A percentile compares a stretch with the other conserved stretches of the same genome.
Evolutionary conservation across 164 flowering plant species (phyloP).

Genomic region (Magnolia changhungtana): DNA sequence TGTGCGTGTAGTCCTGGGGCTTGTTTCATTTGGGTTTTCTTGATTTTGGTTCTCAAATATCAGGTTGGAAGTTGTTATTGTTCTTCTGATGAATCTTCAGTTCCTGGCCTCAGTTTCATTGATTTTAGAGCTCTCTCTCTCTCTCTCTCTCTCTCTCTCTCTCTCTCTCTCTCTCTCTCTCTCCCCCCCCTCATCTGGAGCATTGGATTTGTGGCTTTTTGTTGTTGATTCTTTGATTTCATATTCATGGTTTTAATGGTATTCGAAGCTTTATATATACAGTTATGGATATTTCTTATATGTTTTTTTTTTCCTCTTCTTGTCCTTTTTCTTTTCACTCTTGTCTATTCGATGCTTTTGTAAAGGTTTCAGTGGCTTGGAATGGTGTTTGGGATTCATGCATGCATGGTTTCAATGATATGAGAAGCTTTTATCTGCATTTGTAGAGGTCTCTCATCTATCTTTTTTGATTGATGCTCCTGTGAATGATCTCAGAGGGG

Average conservation of each 20-base stretch:
- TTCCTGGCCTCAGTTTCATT: not conserved
- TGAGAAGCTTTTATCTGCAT: no score
- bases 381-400: no score
- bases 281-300: constrained; percentile 5
- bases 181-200: constrained; percentile 1
- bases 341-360: not conserved
- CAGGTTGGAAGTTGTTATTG: constrained; percentile 4
- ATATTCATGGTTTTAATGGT: not conserved
- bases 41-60: constrained; percentile 1
- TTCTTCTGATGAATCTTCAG: constrained; percentile 7
- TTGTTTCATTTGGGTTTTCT: constrained; percentile 9
- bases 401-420: no score
- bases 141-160: not conserved
- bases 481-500: not conserved
- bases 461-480: no score
- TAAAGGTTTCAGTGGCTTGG: not conserved
- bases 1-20: not conserved
- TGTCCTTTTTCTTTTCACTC: no score
- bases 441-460: no score
- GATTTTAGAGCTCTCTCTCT: not conserved
- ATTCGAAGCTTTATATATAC: not conserved
- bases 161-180: not conserved
- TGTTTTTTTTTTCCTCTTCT: constrained; percentile 11
- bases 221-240: not conserved
- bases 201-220: not conserved